Base-by-base conservation (phyloP, 371 early-diverging fungal species). In the Paraphysoderma sedebokerense region DNA sequence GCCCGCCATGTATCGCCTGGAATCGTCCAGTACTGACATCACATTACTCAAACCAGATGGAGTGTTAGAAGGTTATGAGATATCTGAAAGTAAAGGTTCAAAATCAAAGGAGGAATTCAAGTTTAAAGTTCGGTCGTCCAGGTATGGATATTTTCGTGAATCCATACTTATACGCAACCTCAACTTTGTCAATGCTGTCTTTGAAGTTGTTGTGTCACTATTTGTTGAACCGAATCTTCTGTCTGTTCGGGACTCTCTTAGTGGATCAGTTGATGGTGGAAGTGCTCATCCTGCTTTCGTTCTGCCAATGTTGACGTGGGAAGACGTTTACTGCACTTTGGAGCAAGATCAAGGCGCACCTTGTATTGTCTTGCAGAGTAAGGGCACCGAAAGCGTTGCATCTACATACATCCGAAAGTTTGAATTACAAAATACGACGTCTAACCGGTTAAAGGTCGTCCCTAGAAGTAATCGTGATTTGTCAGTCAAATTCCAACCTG, bases 361-460 rank as follows among this genome's bases (percentile, higher is more conserved):
- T 9, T 39, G 30, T 5, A 41, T 50, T 17, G 46, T 37, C 0
- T 48, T 34, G 7, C 20, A 49, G 0, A 47, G 23, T 32, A 57
- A 55, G 13, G 2, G 26, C 7, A 40, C 56, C 7, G 55, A 65
- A 23, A 59, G 56, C 3, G 57, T 53, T 13, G 52, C 44, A 9
- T 56, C 61, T 7, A 48, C 65, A 1, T 66, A 68, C 37, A 60
- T 64, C 27, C 58, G 67, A n/a, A 65, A 66, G 48, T 47, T 76
- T 29, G 70, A 71, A 45, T 53, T 76, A 5, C 52, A 62, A 29
- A 74, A 76, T 44, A 54, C 63, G 1, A 62, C 70, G 3, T 60
- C 57, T 1, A 60, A 70, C 9, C 58, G 59, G 30, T 69, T 77
- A 72, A 63, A 72, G 12, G 53, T 78, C 5, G 60, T 71, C 2